Base-by-base conservation (phyloP, 768 basidiomycete genomes). In the Leccinum rimulosum region DNA sequence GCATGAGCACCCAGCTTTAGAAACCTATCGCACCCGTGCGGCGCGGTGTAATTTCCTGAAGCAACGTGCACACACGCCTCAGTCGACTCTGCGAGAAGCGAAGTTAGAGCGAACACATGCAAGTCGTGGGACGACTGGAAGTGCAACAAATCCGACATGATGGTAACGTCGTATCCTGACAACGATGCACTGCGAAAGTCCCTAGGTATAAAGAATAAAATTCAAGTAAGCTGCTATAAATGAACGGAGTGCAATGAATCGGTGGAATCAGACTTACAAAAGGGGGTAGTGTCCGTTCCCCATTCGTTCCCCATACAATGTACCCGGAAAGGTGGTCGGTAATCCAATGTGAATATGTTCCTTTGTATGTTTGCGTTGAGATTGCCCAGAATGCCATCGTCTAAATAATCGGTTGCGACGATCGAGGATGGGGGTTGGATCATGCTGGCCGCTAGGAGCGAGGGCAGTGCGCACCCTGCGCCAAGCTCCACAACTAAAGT, bases 61-160 rank as follows among this genome's bases (percentile, higher is more conserved):
- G 86, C 84, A 43, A 89, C 77, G 66, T 87, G 85, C 1, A 80
- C 77, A 30, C 80, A 72, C 3, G 84, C 78, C 3, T 69, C 60
- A 6, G 70, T 52, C 1, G 73, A 68, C 47, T 69, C 78, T 12
- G 74, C 70, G 10, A 91, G 79, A 12, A 91, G 78, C 28, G 74
- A 64, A 0, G 64, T 65, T 19, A 86, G 68, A 7, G 87, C 86
- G 4, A 70, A 60, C 27, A 90, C 67, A 38, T 89, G 78, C 22
- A 70, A 78, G 57, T 76, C 78, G 68, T 89, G 89, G 47, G 84
- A 86, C 55, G 66, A 64, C 66, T 83, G 76, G 67, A 90, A 89
- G 70, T 89, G 86, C 27, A 91, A 77, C 11, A 92, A 76, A 73
- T 91, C 88, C 3, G 87, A 89, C 50, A 88, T 77, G 57, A 91